Conservation (phyloP, 805 yeast genomes). For the Huiozyma sinensis region DNA sequence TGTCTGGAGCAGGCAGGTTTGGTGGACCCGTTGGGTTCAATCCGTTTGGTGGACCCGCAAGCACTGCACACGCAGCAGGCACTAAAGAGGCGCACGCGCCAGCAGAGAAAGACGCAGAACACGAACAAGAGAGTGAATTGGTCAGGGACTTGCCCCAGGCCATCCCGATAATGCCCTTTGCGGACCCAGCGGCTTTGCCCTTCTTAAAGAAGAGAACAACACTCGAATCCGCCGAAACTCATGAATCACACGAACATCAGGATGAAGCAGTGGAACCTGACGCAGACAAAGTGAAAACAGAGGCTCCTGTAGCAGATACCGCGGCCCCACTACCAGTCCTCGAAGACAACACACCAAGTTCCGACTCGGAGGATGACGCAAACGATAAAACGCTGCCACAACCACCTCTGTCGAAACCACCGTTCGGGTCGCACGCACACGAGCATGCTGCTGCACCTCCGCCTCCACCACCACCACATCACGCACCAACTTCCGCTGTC, state of each 20-base stretch:
- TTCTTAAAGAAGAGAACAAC: conserved; percentile 12
- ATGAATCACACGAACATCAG: conserved; percentile 5
- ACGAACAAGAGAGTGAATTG: conserved; percentile 8
- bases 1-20: conserved; percentile 74
- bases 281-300: background rate
- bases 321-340: no score
- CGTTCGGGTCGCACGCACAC: background rate
- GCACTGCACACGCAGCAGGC: conserved; percentile 13
- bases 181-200: conserved; percentile 29
- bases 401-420: conserved; percentile 1
- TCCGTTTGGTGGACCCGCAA: conserved; percentile 31
- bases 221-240: conserved; percentile 1
- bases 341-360: background rate
- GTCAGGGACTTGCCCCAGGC: conserved; percentile 23
- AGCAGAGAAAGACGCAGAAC: conserved; percentile 18
- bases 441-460: conserved; percentile 4
- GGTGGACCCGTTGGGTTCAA: conserved; percentile 39
- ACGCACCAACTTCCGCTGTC: conserved; percentile 1
- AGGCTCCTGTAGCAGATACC: background rate
- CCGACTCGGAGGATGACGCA: background rate
- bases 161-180: conserved; percentile 46
- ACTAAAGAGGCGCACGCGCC: conserved; percentile 14
- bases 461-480: conserved; percentile 16
- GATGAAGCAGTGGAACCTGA: background rate
- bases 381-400: conserved; percentile 1